A percentile compares a stretch with the other conserved stretches of the same genome.
Evolutionary conservation across 495 filamentous ascomycete species (phyloP).

Genomic region (Daldinia bambusicola): DNA sequence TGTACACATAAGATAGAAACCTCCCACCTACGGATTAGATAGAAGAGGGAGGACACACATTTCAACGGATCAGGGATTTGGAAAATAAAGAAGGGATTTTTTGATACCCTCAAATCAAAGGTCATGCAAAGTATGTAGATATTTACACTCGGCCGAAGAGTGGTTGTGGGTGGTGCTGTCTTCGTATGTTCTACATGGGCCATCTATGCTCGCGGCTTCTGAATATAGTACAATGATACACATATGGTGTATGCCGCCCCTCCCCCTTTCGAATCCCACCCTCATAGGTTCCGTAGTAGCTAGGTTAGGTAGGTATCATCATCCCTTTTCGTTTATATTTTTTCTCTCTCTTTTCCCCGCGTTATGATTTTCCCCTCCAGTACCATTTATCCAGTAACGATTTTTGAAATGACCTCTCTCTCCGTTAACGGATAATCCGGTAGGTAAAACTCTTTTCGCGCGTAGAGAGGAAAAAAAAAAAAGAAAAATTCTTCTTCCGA

Average conservation of each 20-base stretch:
- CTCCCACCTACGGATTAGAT: slow-evolving; percentile 7
- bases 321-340: slow-evolving; percentile 4
- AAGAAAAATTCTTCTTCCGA: not conserved
- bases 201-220: slow-evolving; percentile 21
- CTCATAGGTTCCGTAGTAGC: slow-evolving; percentile 13
- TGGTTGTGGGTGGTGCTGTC: slow-evolving; percentile 34
- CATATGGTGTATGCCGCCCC: slow-evolving; percentile 18
- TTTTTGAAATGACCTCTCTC: not conserved
- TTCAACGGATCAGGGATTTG: not conserved
- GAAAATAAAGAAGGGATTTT: slow-evolving; percentile 3
- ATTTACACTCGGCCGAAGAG: slow-evolving; percentile 40
- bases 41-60: slow-evolving; percentile 11
- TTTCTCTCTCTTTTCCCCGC: not conserved
- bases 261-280: slow-evolving; percentile 29
- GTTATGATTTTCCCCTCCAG: slow-evolving; percentile 5
- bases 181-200: slow-evolving; percentile 32
- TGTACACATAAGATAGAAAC: slow-evolving; percentile 20
- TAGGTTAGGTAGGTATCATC: slow-evolving; percentile 10
- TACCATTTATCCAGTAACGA: slow-evolving; percentile 10
- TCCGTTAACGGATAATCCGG: slow-evolving; percentile 4
- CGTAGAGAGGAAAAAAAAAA: not conserved
- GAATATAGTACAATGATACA: slow-evolving; percentile 45
- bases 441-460: not conserved
- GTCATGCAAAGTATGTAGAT: slow-evolving; percentile 24
- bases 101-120: slow-evolving; percentile 17